Conservation (phyloP, 768 basidiomycete species). For the Tulasnella sp. region DNA sequence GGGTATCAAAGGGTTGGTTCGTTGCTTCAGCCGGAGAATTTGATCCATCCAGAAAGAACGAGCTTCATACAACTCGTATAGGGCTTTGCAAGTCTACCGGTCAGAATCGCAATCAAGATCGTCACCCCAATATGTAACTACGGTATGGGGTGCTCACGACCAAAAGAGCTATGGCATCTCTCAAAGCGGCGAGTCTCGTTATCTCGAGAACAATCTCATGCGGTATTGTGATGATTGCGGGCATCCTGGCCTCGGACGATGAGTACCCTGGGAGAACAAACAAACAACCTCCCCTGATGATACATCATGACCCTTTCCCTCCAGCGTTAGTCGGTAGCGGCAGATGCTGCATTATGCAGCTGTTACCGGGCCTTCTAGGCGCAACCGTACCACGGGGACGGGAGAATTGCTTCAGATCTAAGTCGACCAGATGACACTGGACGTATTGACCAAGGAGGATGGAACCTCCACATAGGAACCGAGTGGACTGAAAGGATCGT, state of each 20-base stretch:
- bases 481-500: background rate
- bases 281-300: background rate
- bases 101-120: background rate
- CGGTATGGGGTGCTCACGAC: background rate
- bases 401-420: too few relatives aligned
- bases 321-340: too few relatives aligned
- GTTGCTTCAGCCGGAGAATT: background rate
- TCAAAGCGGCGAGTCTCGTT: background rate
- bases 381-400: too few relatives aligned
- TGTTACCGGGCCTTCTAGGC: too few relatives aligned
- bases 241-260: background rate
- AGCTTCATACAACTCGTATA: background rate
- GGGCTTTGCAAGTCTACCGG: background rate
- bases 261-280: background rate
- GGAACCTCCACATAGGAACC: background rate
- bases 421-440: background rate
- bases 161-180: background rate
- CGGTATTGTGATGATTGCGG: background rate
- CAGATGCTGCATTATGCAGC: too few relatives aligned
- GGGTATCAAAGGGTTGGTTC: background rate
- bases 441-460: background rate
- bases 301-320: too few relatives aligned
- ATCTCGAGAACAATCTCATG: background rate
- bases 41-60: background rate
- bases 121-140: background rate